Percentiles rank a stretch among this genome's conserved stretches.
Conservation (phyloP, 139 green algal genomes). For the Chlamydomonas schloesseri region DNA sequence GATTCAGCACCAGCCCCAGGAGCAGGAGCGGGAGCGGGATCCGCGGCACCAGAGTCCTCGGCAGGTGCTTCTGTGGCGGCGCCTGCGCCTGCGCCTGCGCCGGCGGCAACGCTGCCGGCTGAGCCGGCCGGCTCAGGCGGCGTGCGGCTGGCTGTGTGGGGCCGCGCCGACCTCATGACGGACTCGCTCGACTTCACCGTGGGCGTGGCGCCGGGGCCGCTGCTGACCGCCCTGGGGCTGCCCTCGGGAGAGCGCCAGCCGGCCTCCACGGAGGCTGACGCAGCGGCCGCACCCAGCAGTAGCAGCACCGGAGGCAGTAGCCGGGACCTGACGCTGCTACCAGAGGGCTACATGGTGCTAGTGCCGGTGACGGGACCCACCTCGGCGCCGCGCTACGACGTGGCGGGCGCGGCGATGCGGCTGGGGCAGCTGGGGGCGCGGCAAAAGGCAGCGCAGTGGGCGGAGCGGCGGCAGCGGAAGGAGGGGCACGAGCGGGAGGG, state of each 20-base stretch:
- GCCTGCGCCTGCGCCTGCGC: too few relatives aligned
- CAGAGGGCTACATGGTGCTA: constrained; percentile 22
- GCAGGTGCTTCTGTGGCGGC: background rate
- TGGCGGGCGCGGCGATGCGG: background rate
- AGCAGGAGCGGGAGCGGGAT: too few relatives aligned
- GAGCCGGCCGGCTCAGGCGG: background rate
- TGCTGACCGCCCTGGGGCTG: constrained; percentile 27
- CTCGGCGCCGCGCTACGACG: constrained; percentile 12
- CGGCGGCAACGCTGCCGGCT: too few relatives aligned
- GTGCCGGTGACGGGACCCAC: constrained; percentile 3
- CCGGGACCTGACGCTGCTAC: background rate
- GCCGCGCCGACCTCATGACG: background rate
- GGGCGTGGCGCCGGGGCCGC: constrained; percentile 13
- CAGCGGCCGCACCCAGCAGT: too few relatives aligned
- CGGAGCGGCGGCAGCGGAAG: background rate
- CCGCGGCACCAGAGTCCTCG: too few relatives aligned
- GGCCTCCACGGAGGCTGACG: too few relatives aligned
- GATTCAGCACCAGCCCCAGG: too few relatives aligned
- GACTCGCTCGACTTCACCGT: constrained; percentile 31
- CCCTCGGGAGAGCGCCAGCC: background rate
- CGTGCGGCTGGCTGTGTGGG: constrained; percentile 30
- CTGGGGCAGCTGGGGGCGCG: constrained; percentile 28
- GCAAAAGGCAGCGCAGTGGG: constrained; percentile 29
- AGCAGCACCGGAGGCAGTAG: too few relatives aligned
- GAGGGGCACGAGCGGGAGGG: background rate